Percentiles rank a stretch among this genome's conserved stretches.
phyloP scores from a whole-genome alignment of 257 asterid species.

The Mitragyna speciosa region DNA sequence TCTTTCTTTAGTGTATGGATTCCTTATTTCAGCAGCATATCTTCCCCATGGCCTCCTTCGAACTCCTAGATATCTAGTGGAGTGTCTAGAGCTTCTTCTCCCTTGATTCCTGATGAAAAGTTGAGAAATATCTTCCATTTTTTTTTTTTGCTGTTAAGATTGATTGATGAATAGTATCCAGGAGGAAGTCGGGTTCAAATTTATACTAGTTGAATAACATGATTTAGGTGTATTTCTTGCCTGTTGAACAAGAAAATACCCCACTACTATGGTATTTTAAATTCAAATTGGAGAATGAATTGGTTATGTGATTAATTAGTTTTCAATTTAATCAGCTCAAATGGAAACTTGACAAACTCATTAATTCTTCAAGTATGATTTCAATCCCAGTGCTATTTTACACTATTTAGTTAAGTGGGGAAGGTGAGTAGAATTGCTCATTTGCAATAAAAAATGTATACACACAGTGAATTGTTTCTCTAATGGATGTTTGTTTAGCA shows the following conservation, averaged over 20 bases:
- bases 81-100: conserved; percentile 34
- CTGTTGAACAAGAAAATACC: not conserved
- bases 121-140: conserved; percentile 31
- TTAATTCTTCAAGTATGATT: not conserved
- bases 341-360: too few relatives aligned
- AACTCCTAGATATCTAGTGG: conserved; percentile 36
- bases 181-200: conserved; percentile 1
- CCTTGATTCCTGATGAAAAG: conserved; percentile 22
- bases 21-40: conserved; percentile 37
- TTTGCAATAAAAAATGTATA: conserved; percentile 5
- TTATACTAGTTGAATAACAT: conserved; percentile 18
- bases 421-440: conserved; percentile 26
- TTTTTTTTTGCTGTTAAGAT: not conserved
- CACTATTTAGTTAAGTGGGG: conserved; percentile 29
- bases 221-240: not conserved
- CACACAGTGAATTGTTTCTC: conserved; percentile 21
- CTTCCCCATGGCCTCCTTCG: conserved; percentile 40
- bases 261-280: not conserved
- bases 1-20: conserved; percentile 39
- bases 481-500: conserved; percentile 16
- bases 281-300: not conserved
- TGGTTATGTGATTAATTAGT: too few relatives aligned
- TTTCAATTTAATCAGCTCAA: too few relatives aligned
- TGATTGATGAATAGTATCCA: not conserved
- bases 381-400: not conserved